Evolutionary conservation across 208 protist genomes (phyloP), one percentile per base, ranked within the genome.

Genomic region (Crithidia brevicula): DNA sequence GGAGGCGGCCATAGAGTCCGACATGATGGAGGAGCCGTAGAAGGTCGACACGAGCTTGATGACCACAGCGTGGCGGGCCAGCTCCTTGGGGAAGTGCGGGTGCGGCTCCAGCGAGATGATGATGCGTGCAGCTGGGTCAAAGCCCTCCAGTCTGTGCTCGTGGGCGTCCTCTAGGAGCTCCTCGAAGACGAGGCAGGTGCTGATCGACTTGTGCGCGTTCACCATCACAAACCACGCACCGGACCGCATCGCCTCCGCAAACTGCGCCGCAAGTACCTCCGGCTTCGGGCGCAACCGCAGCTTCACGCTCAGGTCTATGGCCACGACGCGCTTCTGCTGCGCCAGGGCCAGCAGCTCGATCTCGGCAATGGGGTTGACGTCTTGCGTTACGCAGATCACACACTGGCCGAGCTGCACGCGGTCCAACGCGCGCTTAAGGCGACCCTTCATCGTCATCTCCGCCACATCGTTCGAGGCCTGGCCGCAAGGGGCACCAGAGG

Each of bases 141-240:
- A 82, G 33, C 83, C 85, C 42, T 88, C 77, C 43, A 85, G 79
- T 27, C 83, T 83, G 62, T 80, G 82, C 40, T 28, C 43, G 33
- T 79, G 74, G 23, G 82, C 82, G 20, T 94, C 89, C 57, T 67
- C 68, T 11, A 94, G 34, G 20, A 94, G 70, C 34, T 89, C 82
- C 42, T 89, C 79, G 47, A 94, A 74, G 30, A 89, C 33, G 33
- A 75, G 60, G 54, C 81, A 89, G 27, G 84, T 81, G 47, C 75
- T 88, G 73, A 94, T 94, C 2, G 89, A 94, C 49, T 94, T 94
- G 72, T 94, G 89, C 15, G 89, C 89, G 71, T 91, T 89, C 18
- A 88, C 62, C 45, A 95, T 57, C 13, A 88, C 76, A 63, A 95
- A 92, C 86, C 89, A 95, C 42, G 64, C 71, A 15, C 89, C 89